Evolutionary conservation across 352 stramenopile species (phyloP).

Genomic region (Globisporangium megalacanthum): DNA sequence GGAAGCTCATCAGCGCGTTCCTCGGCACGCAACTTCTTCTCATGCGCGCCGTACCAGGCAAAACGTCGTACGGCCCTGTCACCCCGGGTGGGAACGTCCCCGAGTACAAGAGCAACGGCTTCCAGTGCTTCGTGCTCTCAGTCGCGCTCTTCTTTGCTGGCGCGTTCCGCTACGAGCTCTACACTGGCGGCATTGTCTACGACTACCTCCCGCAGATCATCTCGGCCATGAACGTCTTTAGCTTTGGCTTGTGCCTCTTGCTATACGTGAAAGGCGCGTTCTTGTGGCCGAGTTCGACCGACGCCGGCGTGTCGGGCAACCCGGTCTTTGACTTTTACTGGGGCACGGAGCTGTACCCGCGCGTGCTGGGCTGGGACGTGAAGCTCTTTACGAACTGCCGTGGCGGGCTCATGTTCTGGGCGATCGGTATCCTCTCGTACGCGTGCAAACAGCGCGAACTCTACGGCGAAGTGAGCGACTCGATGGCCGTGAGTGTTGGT

Average conservation of each 20-base stretch:
- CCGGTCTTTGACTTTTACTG: slow-evolving; percentile 96
- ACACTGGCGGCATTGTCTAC: slow-evolving; percentile 78
- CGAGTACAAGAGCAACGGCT: slow-evolving; percentile 92
- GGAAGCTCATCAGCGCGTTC: slow-evolving; percentile 87
- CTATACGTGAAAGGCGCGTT: slow-evolving; percentile 91
- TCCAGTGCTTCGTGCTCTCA: slow-evolving; percentile 88
- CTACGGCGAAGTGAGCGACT: slow-evolving; percentile 77
- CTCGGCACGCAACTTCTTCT: slow-evolving; percentile 88
- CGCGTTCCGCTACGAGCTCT: slow-evolving; percentile 46
- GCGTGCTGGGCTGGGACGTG: slow-evolving; percentile 89
- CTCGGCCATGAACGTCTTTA: slow-evolving; percentile 93
- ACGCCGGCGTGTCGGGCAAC: slow-evolving; percentile 90
- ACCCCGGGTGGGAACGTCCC: slow-evolving; percentile 87
- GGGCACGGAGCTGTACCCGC: slow-evolving; percentile 96
- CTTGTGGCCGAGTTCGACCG: slow-evolving; percentile 81
- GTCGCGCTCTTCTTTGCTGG: slow-evolving; percentile 68
- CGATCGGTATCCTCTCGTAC: slow-evolving; percentile 87
- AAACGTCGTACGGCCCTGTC: slow-evolving; percentile 75
- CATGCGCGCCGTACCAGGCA: slow-evolving; percentile 88
- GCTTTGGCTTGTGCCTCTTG: slow-evolving; percentile 88
- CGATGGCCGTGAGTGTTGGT: slow-evolving; percentile 80
- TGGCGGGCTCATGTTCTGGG: slow-evolving; percentile 97
- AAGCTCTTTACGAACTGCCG: slow-evolving; percentile 98
- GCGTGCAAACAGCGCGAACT: slow-evolving; percentile 85
- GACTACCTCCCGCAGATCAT: slow-evolving; percentile 86